Base-by-base conservation (phyloP, 148 eudicot genomes). In the Cornus florida region DNA sequence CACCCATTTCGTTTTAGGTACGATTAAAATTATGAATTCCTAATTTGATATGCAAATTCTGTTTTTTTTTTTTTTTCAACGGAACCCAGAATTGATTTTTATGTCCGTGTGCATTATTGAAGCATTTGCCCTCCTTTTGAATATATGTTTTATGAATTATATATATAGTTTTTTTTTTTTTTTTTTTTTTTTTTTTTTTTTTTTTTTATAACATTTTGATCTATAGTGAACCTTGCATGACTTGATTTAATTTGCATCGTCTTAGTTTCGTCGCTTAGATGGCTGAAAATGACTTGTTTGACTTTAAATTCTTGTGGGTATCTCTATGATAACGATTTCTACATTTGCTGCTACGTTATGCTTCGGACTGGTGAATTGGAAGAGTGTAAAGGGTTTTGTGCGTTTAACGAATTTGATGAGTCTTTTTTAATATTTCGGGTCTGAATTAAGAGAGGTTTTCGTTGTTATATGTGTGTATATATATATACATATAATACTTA, bases 221-320 rank as follows among this genome's bases (percentile, higher is more conserved):
- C 10, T 43, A 13, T 13, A 9, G 24, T 43, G 38, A 65, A 39
- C 59, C 38, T 7, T 12, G 46, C 6, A 11, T 77, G 73, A 31
- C 48, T 67, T 48, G 33, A 3, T 50, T 17, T 69, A 48, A 75
- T 13, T 82, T 84, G 68, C 66, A 32, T 76, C n/a, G 64, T 71
- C 11, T 60, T 69, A 77, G 10, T 14, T 17, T 53, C 4, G 17
- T 53, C 4, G 14, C 59, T 53, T 53, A 53, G 12, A 3, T 53
- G 19, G 48, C 48, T 43, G 59, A 17, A 53, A 16, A 11, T 53
- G 2, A 35, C 4, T 53, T 67, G 20, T 73, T 73, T 76, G 46
- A 62, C 78, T 57, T 79, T 86, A 71, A 56, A 57, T 74, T 80
- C 70, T 64, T 39, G 74, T 74, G 78, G 82, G 84, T 67, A 31